Base-by-base conservation (phyloP, 2,329 filamentous ascomycete genomes). In the Pseudogymnoascus sp. region DNA sequence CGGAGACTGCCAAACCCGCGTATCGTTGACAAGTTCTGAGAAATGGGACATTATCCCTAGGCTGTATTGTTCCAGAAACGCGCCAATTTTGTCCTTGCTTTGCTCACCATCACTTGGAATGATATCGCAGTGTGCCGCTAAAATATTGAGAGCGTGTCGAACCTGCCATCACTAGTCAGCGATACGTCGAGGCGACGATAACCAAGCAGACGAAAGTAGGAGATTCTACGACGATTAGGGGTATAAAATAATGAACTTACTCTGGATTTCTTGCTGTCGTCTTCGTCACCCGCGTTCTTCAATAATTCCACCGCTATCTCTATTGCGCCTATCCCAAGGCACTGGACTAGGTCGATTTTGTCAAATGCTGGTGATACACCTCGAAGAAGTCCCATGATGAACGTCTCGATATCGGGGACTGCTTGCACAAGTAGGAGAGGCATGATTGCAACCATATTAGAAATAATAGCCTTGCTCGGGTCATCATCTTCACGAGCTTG, bases 1-100 rank as follows among this genome's bases (percentile, higher is more conserved):
- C 70, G 77, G 79, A 68, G 76, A 83, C 64, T 85, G 83, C 65
- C 82, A 80, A 19, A 81, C 79, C 78, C 36, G 76, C 14, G 77
- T 81, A 72, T 91, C 89, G 70, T 93, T 95, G 65, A 97, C 87
- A 8, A 84, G 79, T 63, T 93, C 87, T 0, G 90, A 91, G 68
- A 98, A 86, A 37, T 88, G 84, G 6, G 91, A 87, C 76, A 97
- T 92, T 63, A 98, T 86, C 5, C 92, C 93, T 6, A 99, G 83
- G 36, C 96, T 87, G 73, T 97, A 89, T 31, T 85, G 83, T 67
- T 96, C 88, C 45, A 98, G 83, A 73, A 96, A 98, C 0, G 83
- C 79, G 0, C 86, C 87, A 23, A 96, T 80, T 64, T 80, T 82
- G 19, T 61, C 39, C 68, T 81, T 83, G 25, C 66, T 69, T 3